Evolutionary conservation across 208 protist species (phyloP).

Genomic region (Leishmania martiniquensis): DNA sequence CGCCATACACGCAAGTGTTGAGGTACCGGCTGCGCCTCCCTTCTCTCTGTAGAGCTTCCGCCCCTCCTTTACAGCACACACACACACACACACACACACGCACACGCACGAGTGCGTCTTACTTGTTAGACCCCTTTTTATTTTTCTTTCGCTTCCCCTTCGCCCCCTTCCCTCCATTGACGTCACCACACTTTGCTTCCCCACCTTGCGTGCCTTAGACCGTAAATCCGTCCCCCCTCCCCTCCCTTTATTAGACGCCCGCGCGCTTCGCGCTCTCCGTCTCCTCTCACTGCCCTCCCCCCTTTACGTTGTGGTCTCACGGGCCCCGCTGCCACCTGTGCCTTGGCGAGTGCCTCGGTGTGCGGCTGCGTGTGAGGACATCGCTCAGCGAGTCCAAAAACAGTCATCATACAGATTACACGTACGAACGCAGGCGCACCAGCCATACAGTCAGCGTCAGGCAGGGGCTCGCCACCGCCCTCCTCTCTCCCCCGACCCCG

Average conservation of each 20-base stretch:
- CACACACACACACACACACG: background rate
- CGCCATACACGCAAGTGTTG: background rate
- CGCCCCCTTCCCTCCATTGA: background rate
- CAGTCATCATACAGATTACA: background rate
- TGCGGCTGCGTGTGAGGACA: background rate
- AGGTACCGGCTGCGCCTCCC: background rate
- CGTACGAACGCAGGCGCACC: background rate
- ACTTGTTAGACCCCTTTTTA: constrained; percentile 10
- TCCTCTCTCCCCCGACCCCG: background rate
- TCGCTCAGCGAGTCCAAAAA: background rate
- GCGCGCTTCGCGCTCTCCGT: background rate
- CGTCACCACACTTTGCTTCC: background rate
- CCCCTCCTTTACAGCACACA: background rate
- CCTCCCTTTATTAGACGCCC: background rate
- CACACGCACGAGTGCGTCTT: background rate
- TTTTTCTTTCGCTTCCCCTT: too few species aligned
- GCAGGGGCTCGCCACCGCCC: background rate
- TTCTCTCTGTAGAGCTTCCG: background rate
- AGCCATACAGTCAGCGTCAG: background rate
- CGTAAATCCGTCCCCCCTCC: background rate
- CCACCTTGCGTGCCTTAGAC: background rate
- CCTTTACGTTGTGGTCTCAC: background rate
- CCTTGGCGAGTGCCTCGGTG: background rate
- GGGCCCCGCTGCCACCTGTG: background rate
- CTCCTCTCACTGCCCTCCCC: background rate